Evolutionary conservation across 2,329 filamentous ascomycete species (phyloP).

Genomic region (Fusarium bulbicola): DNA sequence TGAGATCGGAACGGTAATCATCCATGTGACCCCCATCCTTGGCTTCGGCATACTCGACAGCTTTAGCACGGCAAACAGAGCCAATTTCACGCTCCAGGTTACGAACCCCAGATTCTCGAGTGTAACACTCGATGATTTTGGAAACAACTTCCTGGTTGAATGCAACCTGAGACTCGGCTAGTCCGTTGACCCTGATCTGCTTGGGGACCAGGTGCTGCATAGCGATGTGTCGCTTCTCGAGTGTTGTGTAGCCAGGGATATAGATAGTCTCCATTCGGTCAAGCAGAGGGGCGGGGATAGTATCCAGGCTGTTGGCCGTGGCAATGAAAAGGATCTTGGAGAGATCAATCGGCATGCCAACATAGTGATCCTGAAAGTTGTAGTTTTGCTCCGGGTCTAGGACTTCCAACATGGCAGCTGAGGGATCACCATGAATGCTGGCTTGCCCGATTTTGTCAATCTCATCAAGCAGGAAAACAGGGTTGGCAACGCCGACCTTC

Average conservation of each 20-base stretch:
- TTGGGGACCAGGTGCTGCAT: slow-evolving; percentile 94
- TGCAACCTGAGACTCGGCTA: slow-evolving; percentile 76
- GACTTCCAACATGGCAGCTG: slow-evolving; percentile 97
- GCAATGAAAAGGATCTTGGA: slow-evolving; percentile 98
- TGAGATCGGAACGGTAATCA: slow-evolving; percentile 78
- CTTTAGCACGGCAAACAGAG: slow-evolving; percentile 92
- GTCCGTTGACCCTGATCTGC: slow-evolving; percentile 90
- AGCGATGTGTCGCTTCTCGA: slow-evolving; percentile 97
- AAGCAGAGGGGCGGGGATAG: slow-evolving; percentile 90
- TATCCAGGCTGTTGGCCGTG: slow-evolving; percentile 93
- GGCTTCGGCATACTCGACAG: slow-evolving; percentile 92
- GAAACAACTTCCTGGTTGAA: slow-evolving; percentile 87
- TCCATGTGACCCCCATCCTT: slow-evolving; percentile 76
- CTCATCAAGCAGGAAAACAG: slow-evolving; percentile 94
- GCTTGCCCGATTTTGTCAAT: slow-evolving; percentile 95
- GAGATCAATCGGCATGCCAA: slow-evolving; percentile 93
- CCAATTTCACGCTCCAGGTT: slow-evolving; percentile 97
- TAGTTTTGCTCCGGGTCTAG: slow-evolving; percentile 97
- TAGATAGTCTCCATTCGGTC: slow-evolving; percentile 98
- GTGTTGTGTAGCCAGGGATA: slow-evolving; percentile 92
- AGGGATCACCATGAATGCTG: slow-evolving; percentile 94
- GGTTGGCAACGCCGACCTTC: slow-evolving; percentile 95
- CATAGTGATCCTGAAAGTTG: slow-evolving; percentile 93
- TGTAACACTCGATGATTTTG: slow-evolving; percentile 96
- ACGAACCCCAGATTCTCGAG: slow-evolving; percentile 93